phyloP scores from a whole-genome alignment of 2,329 filamentous ascomycete species.

The Xylogone sp. region DNA sequence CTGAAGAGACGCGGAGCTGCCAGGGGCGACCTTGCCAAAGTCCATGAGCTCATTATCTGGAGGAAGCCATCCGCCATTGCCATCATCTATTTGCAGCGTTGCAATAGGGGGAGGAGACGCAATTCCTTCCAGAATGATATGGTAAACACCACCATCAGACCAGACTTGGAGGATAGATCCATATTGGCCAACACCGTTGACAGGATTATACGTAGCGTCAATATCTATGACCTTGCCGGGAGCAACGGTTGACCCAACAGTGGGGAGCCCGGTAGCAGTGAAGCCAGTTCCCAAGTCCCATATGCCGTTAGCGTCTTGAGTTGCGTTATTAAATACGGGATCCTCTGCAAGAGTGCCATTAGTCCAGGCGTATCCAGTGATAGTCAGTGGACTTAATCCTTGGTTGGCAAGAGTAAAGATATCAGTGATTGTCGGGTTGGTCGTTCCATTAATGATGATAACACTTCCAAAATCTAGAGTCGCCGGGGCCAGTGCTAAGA shows the following conservation, averaged over 20 bases:
- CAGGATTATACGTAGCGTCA: constrained; percentile 25
- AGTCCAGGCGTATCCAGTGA: constrained; percentile 28
- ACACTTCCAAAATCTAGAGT: constrained; percentile 31
- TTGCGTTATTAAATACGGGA: constrained; percentile 17
- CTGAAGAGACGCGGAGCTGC: constrained; percentile 16
- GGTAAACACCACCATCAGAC: constrained; percentile 24
- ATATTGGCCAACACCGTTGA: constrained; percentile 24
- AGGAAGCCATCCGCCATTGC: constrained; percentile 28
- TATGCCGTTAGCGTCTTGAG: constrained; percentile 14
- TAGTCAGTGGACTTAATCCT: constrained; percentile 27
- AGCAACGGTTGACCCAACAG: constrained; percentile 22
- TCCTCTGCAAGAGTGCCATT: constrained; percentile 20
- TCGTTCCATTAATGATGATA: constrained; percentile 21
- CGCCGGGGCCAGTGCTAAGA: constrained; percentile 26
- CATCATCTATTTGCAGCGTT: constrained; percentile 26
- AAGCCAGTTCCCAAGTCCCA: constrained; percentile 23
- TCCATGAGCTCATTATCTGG: constrained; percentile 15
- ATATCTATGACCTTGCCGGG: constrained; percentile 20
- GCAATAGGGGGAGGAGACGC: constrained; percentile 26
- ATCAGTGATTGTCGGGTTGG: constrained; percentile 15
- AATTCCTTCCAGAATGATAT: constrained; percentile 22
- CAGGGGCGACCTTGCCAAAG: constrained; percentile 25
- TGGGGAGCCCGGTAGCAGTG: constrained; percentile 17
- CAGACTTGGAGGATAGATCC: constrained; percentile 25
- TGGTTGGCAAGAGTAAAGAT: constrained; percentile 30